phyloP scores from a whole-genome alignment of 306 rosid species.

The Gleditsia sinensis region DNA sequence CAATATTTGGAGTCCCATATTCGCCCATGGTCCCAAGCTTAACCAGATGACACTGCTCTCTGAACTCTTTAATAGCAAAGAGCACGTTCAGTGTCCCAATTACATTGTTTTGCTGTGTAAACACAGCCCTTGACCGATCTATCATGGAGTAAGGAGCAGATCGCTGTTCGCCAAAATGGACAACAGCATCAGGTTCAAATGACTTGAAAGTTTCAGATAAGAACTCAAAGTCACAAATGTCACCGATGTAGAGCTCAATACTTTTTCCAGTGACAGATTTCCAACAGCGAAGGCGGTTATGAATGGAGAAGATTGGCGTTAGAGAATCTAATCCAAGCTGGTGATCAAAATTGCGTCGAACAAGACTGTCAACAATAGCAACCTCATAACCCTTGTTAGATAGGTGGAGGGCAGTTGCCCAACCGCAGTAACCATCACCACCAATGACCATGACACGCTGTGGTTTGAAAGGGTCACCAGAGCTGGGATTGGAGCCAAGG shows the following conservation, averaged over 20 bases:
- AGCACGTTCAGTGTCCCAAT: constrained; percentile 92
- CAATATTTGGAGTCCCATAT: constrained; percentile 96
- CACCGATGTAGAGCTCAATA: constrained; percentile 85
- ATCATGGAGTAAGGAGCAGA: constrained; percentile 98
- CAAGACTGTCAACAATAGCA: constrained; percentile 87
- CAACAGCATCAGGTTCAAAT: constrained; percentile 90
- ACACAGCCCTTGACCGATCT: constrained; percentile 91
- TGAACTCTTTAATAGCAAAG: constrained; percentile 88
- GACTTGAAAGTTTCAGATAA: constrained; percentile 80
- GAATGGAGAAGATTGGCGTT: constrained; percentile 89
- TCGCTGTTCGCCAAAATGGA: constrained; percentile 93
- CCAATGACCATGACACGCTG: constrained; percentile 88
- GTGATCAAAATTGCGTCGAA: constrained; percentile 89
- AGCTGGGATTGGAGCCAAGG: constrained; percentile 34
- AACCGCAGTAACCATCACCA: constrained; percentile 98
- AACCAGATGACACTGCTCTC: constrained; percentile 87
- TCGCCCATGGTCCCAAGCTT: constrained; percentile 99
- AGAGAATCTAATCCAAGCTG: constrained; percentile 88
- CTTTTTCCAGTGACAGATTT: constrained; percentile 79
- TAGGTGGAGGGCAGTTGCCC: constrained; percentile 98
- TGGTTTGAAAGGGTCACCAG: constrained; percentile 56
- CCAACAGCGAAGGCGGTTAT: constrained; percentile 77
- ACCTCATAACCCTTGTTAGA: constrained; percentile 93
- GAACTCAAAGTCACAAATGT: constrained; percentile 94
- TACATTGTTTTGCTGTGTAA: constrained; percentile 89